Evolutionary conservation across 1,139 yeast genomes (phyloP).

Genomic region (Taphrina pruni): DNA sequence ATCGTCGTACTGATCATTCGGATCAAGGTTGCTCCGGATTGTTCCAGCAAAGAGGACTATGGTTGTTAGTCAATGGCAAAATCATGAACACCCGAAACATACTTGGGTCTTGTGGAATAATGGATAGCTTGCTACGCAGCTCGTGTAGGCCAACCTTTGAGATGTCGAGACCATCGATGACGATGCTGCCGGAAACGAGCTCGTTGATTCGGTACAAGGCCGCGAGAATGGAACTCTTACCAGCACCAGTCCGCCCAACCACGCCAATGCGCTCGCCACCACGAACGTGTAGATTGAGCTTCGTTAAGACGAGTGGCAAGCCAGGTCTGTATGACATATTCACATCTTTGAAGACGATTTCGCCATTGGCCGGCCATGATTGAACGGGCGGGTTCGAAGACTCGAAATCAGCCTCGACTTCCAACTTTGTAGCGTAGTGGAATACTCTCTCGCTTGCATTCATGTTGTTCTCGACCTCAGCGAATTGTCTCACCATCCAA

Average conservation of each 20-base stretch:
- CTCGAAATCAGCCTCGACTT: conserved; percentile 65
- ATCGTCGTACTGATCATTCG: conserved; percentile 62
- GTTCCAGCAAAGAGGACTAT: conserved; percentile 68
- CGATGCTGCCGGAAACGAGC: conserved; percentile 59
- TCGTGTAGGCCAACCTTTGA: conserved; percentile 62
- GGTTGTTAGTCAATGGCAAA: not conserved
- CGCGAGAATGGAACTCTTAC: conserved; percentile 71
- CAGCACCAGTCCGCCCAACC: conserved; percentile 83
- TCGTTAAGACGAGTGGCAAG: conserved; percentile 72
- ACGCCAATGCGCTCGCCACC: conserved; percentile 72
- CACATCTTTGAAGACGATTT: conserved; percentile 63
- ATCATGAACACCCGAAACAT: not conserved
- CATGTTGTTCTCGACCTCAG: conserved; percentile 81
- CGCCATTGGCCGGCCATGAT: conserved; percentile 69
- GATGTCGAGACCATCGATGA: conserved; percentile 68
- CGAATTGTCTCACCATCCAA: conserved; percentile 57
- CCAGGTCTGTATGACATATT: conserved; percentile 74
- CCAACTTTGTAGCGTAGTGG: conserved; percentile 71
- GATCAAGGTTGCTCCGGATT: conserved; percentile 70
- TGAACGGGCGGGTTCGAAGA: conserved; percentile 60
- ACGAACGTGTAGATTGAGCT: conserved; percentile 57
- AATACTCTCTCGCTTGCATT: conserved; percentile 82
- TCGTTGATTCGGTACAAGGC: conserved; percentile 70
- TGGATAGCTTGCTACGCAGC: conserved; percentile 66
- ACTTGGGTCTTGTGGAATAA: conserved; percentile 77